Evolutionary conservation across 768 basidiomycete genomes (phyloP), one percentile per base, ranked within the genome.

Genomic region (Leucosporidium scottii): DNA sequence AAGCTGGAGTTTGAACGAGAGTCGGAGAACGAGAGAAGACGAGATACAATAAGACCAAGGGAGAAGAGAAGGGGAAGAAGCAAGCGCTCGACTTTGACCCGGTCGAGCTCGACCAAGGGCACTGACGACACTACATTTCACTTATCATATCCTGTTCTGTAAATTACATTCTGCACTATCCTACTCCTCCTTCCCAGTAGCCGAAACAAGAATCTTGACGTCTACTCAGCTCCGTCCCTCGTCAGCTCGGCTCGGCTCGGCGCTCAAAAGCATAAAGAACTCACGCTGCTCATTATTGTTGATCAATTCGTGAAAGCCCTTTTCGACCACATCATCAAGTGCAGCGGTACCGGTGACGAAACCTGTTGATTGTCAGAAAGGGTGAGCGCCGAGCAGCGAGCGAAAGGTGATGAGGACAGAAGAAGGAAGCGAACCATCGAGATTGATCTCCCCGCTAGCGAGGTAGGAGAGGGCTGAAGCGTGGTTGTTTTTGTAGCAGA

Each of bases 401-500:
- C n/a, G n/a, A 17, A 36, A 18, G 13, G 21, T 25, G 30, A 27
- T 23, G 30, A 50, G 8, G 17, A 30, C n/a, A n/a, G 31, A 31
- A 20, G 7, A 27, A n/a, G 21, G 54, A n/a, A n/a, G 58, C 67
- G 28, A n/a, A 71, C 88, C 76, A 60, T 81, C 80, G 23, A 83
- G 71, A 2, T 78, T 55, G 25, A 84, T 78, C 64, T 78, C 79
- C 2, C 81, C 82, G 18, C 76, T 71, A 12, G 76, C 78, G 9
- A 83, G 75, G 9, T 80, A 80, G 13, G 78, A 67, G 8, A 84
- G 69, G 10, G 83, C 73, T 55, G 82, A 80, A 0, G 76, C 63
- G 70, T 81, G 81, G 10, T 79, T 79, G 25, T 78, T 75, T 28
- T 79, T 78, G 67, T 82, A 82, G 27, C 78, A 79, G 17, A 77